phyloP scores from a whole-genome alignment of 1,284 basidiomycete species.

The Fomitopsis palustris region DNA sequence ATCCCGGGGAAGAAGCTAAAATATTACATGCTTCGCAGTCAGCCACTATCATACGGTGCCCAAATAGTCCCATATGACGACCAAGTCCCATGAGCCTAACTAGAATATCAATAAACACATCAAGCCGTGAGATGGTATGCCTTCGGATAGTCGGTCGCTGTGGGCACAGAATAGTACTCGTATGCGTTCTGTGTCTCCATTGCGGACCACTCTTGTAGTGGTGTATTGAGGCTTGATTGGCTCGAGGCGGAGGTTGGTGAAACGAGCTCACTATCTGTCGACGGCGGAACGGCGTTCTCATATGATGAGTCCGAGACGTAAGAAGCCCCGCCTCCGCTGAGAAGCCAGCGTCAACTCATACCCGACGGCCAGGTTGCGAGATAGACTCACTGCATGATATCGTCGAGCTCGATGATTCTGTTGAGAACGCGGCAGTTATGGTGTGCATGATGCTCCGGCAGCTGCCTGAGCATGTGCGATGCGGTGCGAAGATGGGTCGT shows the following conservation, averaged over 20 bases:
- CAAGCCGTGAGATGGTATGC: slow-evolving; percentile 25
- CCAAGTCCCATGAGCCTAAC: background rate
- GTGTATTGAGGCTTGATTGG: slow-evolving; percentile 35
- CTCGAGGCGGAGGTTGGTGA: slow-evolving; percentile 65
- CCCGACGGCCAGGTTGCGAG: background rate
- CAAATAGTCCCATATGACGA: background rate
- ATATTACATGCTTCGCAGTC: background rate
- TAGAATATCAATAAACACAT: slow-evolving; percentile 8
- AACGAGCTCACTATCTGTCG: slow-evolving; percentile 66
- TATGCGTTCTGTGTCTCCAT: slow-evolving; percentile 49
- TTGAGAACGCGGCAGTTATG: slow-evolving; percentile 54
- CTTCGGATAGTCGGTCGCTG: slow-evolving; percentile 28
- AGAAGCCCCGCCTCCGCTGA: slow-evolving; percentile 43
- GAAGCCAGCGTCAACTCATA: background rate
- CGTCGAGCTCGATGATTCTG: slow-evolving; percentile 58
- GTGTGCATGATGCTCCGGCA: slow-evolving; percentile 53
- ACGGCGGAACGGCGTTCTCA: slow-evolving; percentile 40
- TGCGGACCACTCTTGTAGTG: slow-evolving; percentile 45
- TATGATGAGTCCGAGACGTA: slow-evolving; percentile 35
- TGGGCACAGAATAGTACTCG: slow-evolving; percentile 60
- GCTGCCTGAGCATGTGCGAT: slow-evolving; percentile 54
- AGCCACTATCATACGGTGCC: background rate
- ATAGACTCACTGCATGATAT: slow-evolving; percentile 60
- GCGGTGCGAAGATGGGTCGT: slow-evolving; percentile 62
- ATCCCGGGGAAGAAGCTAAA: background rate